Conservation (phyloP, 2,329 filamentous ascomycete species). For the Aspergillus sp. region DNA sequence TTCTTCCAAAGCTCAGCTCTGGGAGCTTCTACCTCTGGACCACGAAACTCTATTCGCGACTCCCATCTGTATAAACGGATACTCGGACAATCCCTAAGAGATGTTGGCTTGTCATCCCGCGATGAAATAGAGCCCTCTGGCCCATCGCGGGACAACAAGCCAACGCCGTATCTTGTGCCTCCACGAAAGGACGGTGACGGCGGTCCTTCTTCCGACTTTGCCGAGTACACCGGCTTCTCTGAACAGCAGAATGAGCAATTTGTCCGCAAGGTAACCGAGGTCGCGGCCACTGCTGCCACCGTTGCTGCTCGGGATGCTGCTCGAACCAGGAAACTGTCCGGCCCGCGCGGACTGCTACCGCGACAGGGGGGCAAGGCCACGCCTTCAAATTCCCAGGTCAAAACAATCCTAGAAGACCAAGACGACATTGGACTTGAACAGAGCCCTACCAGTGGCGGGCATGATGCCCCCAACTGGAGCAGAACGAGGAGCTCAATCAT, state of each 20-base stretch:
- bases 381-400: constrained; percentile 34
- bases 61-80: constrained; percentile 92
- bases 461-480: constrained; percentile 99
- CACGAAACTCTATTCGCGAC: constrained; percentile 75
- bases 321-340: constrained; percentile 56
- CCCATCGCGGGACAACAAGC: constrained; percentile 27
- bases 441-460: constrained; percentile 66
- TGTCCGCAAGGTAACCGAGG: constrained; percentile 86
- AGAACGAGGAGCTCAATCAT: constrained; percentile 88
- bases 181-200: constrained; percentile 63
- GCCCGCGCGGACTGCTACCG: constrained; percentile 36
- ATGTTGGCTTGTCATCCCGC: constrained; percentile 69
- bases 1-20: constrained; percentile 33
- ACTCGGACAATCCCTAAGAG: constrained; percentile 83
- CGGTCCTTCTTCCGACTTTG: constrained; percentile 27
- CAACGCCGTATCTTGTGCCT: constrained; percentile 74
- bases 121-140: constrained; percentile 33
- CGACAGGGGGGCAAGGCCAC: constrained; percentile 43
- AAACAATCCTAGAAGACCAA: constrained; percentile 47
- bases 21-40: constrained; percentile 46
- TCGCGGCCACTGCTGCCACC: constrained; percentile 87
- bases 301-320: constrained; percentile 80
- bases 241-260: constrained; percentile 81
- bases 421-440: constrained; percentile 54
- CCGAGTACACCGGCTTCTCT: constrained; percentile 67